Evolutionary conservation across 495 filamentous ascomycete genomes (phyloP).

Genomic region (Recurvomyces mirabilis): DNA sequence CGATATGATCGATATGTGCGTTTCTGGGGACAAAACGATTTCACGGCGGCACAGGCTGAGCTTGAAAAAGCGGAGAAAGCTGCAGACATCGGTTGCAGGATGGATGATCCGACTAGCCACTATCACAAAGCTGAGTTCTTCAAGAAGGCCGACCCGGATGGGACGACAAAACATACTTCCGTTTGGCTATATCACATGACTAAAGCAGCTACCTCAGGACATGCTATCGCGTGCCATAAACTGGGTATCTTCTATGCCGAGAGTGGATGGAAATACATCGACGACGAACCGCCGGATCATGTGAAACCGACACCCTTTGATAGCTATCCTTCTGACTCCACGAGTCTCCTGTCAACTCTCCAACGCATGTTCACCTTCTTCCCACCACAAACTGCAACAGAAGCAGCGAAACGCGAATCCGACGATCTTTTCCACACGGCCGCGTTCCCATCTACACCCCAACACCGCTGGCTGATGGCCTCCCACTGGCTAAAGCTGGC

Average conservation of each 20-base stretch:
- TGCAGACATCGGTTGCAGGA: slow-evolving; percentile 6
- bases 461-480: slow-evolving; percentile 5
- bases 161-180: slow-evolving; percentile 6
- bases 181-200: slow-evolving; percentile 20
- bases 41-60: not conserved
- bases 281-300: slow-evolving; percentile 19
- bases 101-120: slow-evolving; percentile 17
- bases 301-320: slow-evolving; percentile 22
- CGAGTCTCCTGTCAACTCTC: not conserved
- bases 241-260: slow-evolving; percentile 10
- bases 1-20: slow-evolving; percentile 1
- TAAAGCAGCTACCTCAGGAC: slow-evolving; percentile 15
- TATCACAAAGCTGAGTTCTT: slow-evolving; percentile 4
- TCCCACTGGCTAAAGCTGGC: slow-evolving; percentile 12
- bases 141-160: not conserved
- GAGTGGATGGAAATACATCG: slow-evolving; percentile 18
- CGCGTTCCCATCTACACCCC: slow-evolving; percentile 6
- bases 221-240: slow-evolving; percentile 8
- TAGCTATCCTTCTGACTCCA: not conserved
- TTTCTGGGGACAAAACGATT: not conserved
- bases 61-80: slow-evolving; percentile 1
- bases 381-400: not conserved
- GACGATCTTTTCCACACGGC: slow-evolving; percentile 15
- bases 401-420: not conserved
- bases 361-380: not conserved